Conservation (phyloP, 169 alveolate genomes). For the Plasmodium malariae region DNA sequence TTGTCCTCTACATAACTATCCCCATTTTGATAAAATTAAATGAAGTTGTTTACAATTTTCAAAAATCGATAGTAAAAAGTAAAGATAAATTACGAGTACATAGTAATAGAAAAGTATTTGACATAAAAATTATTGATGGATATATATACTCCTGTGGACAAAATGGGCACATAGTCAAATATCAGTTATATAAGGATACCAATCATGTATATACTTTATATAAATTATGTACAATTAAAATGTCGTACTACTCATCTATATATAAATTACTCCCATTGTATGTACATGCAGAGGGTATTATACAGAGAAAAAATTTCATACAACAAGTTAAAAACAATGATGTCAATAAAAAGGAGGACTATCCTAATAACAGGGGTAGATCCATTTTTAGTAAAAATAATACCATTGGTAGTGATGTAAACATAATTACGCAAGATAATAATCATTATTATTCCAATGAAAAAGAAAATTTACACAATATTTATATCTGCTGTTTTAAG, state of each 20-base stretch:
- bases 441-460: neutral
- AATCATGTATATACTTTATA: conserved; percentile 38
- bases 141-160: conserved; percentile 71
- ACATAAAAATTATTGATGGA: conserved; percentile 51
- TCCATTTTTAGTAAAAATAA: neutral
- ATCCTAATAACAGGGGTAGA: neutral
- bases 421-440: neutral
- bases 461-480: conserved; percentile 6
- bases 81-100: conserved; percentile 56
- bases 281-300: too few relatives aligned
- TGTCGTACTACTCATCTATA: conserved; percentile 57
- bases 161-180: conserved; percentile 55
- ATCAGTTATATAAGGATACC: conserved; percentile 59
- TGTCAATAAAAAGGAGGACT: neutral
- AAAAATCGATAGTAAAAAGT: conserved; percentile 8
- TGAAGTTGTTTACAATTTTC: conserved; percentile 20
- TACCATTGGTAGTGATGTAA: neutral
- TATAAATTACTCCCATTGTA: conserved; percentile 43
- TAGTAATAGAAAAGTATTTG: conserved; percentile 70
- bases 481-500: conserved; percentile 63
- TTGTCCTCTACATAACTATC: conserved; percentile 41
- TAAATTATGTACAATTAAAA: conserved; percentile 54
- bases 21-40: conserved; percentile 22
- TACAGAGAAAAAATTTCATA: neutral
- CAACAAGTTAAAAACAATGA: neutral